phyloP scores from a whole-genome alignment of 257 asterid species.

The Misopates orontium region DNA sequence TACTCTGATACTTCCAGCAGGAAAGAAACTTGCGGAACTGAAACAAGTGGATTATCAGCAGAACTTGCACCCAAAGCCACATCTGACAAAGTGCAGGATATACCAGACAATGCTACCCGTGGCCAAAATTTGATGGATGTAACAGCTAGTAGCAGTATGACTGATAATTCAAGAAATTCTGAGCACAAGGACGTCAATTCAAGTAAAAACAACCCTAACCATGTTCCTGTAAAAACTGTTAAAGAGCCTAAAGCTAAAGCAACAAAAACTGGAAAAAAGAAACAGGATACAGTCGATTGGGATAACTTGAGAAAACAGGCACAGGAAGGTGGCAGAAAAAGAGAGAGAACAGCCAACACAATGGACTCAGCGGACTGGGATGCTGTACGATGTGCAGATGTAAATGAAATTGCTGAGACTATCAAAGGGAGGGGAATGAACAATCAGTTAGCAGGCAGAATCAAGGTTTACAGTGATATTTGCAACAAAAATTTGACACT shows the following conservation, averaged over 20 bases:
- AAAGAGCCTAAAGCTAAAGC: slow-evolving; percentile 48
- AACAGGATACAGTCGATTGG: slow-evolving; percentile 60
- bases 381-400: slow-evolving; percentile 79
- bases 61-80: slow-evolving; percentile 57
- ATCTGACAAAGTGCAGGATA: slow-evolving; percentile 38
- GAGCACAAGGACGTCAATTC: slow-evolving; percentile 51
- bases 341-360: slow-evolving; percentile 52
- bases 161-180: slow-evolving; percentile 36
- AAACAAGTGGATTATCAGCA: slow-evolving; percentile 60
- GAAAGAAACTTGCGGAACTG: slow-evolving; percentile 41
- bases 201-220: slow-evolving; percentile 31
- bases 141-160: slow-evolving; percentile 44
- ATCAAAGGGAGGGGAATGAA: slow-evolving; percentile 97
- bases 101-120: slow-evolving; percentile 28
- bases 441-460: slow-evolving; percentile 87
- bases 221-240: slow-evolving; percentile 33
- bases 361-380: slow-evolving; percentile 97
- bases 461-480: slow-evolving; percentile 52
- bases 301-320: slow-evolving; percentile 68
- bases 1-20: slow-evolving; percentile 18
- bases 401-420: slow-evolving; percentile 72
- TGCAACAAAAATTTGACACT: slow-evolving; percentile 13
- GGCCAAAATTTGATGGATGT: slow-evolving; percentile 39
- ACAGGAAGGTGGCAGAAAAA: slow-evolving; percentile 40
- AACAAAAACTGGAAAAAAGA: slow-evolving; percentile 52